Conservation (phyloP, 2,329 filamentous ascomycete species). For the Cytospora paraplurivora region DNA sequence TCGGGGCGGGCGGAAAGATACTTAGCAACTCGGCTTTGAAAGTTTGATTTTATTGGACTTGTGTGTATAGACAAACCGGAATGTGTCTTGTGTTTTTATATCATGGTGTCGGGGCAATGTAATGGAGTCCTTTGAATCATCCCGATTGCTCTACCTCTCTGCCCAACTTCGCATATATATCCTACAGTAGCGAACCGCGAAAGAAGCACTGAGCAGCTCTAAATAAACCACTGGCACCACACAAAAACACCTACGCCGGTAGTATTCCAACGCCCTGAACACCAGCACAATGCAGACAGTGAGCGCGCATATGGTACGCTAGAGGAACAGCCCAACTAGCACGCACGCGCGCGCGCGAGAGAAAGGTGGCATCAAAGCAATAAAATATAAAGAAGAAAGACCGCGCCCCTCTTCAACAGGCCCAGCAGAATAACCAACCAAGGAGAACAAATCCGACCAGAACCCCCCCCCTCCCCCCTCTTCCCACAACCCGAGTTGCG, state of each 20-base stretch:
- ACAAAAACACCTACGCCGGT: neutral
- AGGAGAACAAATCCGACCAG: neutral
- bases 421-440: too few species aligned
- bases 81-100: neutral
- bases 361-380: too few species aligned
- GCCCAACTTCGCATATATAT: neutral
- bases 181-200: neutral
- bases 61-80: neutral
- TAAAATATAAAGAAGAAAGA: too few species aligned
- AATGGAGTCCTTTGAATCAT: neutral
- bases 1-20: neutral
- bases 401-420: too few species aligned
- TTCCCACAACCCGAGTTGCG: neutral
- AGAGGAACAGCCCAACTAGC: neutral
- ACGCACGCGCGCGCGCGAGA: neutral
- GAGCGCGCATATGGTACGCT: conserved; percentile 5
- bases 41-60: neutral
- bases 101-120: neutral
- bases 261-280: conserved; percentile 13
- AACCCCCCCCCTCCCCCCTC: neutral
- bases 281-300: conserved; percentile 16
- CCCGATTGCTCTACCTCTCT: too few species aligned
- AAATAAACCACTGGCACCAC: neutral
- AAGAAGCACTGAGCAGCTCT: neutral
- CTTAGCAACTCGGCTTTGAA: neutral